phyloP scores from a whole-genome alignment of 2,329 filamentous ascomycete genomes.

The Colletotrichum euphorbiae region DNA sequence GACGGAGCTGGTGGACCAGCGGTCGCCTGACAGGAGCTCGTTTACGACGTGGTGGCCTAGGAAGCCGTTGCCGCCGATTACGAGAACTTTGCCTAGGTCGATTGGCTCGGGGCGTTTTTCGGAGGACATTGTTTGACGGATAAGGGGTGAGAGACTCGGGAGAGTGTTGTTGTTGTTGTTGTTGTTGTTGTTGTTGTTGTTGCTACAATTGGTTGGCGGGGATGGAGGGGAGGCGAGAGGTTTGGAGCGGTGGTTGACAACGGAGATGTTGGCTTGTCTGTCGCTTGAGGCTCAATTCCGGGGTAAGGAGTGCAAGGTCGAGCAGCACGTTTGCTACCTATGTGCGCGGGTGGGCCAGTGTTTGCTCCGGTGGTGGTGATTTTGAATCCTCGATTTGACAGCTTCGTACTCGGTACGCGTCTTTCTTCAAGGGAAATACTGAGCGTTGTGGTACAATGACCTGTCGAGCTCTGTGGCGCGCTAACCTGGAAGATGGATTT shows the following conservation, averaged over 20 bases:
- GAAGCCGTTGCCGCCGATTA: conserved; percentile 88
- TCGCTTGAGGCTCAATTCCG: conserved; percentile 10
- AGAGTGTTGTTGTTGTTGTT: too few relatives aligned
- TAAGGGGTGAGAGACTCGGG: background rate
- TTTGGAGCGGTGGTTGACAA: too few relatives aligned
- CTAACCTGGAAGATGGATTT: conserved; percentile 26
- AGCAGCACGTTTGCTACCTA: background rate
- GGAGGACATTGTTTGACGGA: conserved; percentile 39
- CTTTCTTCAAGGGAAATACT: background rate
- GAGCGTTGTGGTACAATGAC: background rate
- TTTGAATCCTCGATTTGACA: conserved; percentile 18
- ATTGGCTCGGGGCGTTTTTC: conserved; percentile 48
- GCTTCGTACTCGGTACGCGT: conserved; percentile 26
- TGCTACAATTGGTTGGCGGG: background rate
- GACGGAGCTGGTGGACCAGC: conserved; percentile 63
- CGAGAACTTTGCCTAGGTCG: conserved; percentile 75
- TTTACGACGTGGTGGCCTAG: conserved; percentile 85
- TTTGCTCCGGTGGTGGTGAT: conserved; percentile 11
- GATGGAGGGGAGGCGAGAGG: background rate
- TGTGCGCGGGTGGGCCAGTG: conserved; percentile 22
- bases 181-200: background rate
- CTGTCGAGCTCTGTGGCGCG: conserved; percentile 23
- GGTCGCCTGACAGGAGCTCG: conserved; percentile 67
- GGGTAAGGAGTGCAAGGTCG: conserved; percentile 19
- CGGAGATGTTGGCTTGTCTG: conserved; percentile 3